Evolutionary conservation across 371 early-diverging fungal species (phyloP), one percentile per base, ranked within the genome.

Genomic region (Mucor circinelloides): DNA sequence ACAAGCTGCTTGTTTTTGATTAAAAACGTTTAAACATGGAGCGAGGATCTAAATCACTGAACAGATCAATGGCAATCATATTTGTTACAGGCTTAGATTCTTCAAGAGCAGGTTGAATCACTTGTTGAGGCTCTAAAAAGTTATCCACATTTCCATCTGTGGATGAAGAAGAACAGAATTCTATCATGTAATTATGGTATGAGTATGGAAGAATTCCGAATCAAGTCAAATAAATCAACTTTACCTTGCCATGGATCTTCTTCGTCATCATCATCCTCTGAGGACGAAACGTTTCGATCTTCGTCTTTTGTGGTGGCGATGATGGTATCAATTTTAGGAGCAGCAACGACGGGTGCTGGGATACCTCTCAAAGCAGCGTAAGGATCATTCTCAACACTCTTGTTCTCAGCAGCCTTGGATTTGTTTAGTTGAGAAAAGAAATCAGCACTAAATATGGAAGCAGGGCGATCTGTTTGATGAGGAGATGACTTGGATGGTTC

Each of bases 161-260:
- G 25, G 62, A 60, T 2, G 68, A 62, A 25, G 69, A 68, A n/a
- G 69, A 68, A 15, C 69, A 68, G 30, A 68, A 68, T 58, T 68
- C 69, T 68, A 46, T 3, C 2, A 25, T 8, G 23, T 28, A 57
- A 17, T 21, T 13, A 58, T 5, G 9, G 46, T 21, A 15, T 48
- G 10, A 27, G n/a, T 46, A 36, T 48, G 6, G n/a, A n/a, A n/a
- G n/a, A 32, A 19, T 27, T 7, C 25, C n/a, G 28, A 36, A 15
- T 4, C n/a, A 36, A 4, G 23, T 19, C 42, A 36, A 7, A 36
- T 19, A 17, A n/a, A 12, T 54, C 19, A 19, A 40, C 19, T n/a
- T 15, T 68, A 68, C 69, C 69, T 68, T 68, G 68, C 68, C 68
- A 68, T 60, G 58, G 58, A 17, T 66, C 65, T n/a, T 46, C 50